Percentiles rank a stretch among this genome's conserved stretches.
Evolutionary conservation across 257 asterid genomes (phyloP).

Genomic region (Scutellaria galericulata): DNA sequence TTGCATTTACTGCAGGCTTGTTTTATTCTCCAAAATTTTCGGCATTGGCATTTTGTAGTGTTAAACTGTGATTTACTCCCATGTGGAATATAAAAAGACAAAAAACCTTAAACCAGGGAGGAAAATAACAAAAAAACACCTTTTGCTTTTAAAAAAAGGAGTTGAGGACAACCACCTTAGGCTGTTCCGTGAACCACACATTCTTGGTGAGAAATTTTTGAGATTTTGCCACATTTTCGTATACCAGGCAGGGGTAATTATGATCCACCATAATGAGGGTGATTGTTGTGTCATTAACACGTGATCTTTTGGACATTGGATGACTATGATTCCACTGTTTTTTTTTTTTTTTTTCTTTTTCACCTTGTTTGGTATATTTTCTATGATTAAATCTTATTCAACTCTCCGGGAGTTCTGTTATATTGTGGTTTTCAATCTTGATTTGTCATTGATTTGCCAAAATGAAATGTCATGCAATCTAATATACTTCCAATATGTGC

Average conservation of each 20-base stretch:
- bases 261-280: neutral
- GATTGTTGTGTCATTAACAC: neutral
- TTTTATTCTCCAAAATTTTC: conserved; percentile 7
- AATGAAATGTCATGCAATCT: neutral
- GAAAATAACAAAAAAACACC: neutral
- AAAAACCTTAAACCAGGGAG: neutral
- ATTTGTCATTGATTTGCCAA: neutral
- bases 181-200: neutral
- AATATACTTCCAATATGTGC: neutral
- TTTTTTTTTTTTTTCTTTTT: neutral
- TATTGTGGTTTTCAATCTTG: neutral
- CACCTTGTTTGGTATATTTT: neutral
- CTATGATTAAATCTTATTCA: neutral
- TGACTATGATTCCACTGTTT: neutral
- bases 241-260: neutral
- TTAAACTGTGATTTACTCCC: neutral
- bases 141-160: neutral
- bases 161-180: neutral
- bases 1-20: conserved; percentile 19
- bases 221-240: neutral
- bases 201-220: neutral
- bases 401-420: neutral
- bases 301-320: neutral
- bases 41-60: neutral
- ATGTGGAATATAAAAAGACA: neutral